Evolutionary conservation across 2,329 filamentous ascomycete species (phyloP).

Genomic region (Mycocentrospora acerina): DNA sequence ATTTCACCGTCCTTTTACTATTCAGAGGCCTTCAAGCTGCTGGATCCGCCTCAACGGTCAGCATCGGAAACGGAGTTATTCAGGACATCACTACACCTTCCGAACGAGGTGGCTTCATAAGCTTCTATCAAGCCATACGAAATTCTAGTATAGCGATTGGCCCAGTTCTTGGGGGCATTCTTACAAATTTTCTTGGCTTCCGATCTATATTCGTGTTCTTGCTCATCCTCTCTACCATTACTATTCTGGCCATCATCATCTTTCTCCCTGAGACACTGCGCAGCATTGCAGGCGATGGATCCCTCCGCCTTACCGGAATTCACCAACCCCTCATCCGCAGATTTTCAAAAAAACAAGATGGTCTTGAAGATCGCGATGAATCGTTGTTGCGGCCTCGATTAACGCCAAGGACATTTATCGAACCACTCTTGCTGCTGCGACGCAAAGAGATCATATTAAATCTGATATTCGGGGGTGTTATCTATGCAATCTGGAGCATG

Average conservation of each 20-base stretch:
- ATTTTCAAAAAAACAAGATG: too few species aligned
- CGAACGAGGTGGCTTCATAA: constrained; percentile 45
- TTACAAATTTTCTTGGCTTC: constrained; percentile 31
- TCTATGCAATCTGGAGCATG: constrained; percentile 54
- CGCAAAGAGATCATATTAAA: constrained; percentile 50
- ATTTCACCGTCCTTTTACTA: constrained; percentile 47
- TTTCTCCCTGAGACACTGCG: constrained; percentile 45
- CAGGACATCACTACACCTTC: constrained; percentile 42
- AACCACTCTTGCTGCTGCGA: constrained; percentile 47
- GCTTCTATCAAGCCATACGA: constrained; percentile 45
- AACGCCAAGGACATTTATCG: constrained; percentile 37
- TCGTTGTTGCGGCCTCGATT: constrained; percentile 21
- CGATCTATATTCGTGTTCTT: constrained; percentile 57
- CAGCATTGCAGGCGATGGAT: constrained; percentile 22
- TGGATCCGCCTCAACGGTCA: constrained; percentile 53
- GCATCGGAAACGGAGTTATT: constrained; percentile 47
- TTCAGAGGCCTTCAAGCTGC: constrained; percentile 53
- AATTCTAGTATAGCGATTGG: constrained; percentile 37
- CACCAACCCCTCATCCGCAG: constrained; percentile 47
- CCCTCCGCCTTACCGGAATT: constrained; percentile 42
- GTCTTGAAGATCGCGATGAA: constrained; percentile 3
- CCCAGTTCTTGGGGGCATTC: constrained; percentile 29
- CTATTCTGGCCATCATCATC: constrained; percentile 37
- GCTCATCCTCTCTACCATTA: constrained; percentile 48
- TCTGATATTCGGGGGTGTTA: constrained; percentile 47